Base-by-base conservation (phyloP, 2,329 filamentous ascomycete species). In the Aspergillus sclerotialis region DNA sequence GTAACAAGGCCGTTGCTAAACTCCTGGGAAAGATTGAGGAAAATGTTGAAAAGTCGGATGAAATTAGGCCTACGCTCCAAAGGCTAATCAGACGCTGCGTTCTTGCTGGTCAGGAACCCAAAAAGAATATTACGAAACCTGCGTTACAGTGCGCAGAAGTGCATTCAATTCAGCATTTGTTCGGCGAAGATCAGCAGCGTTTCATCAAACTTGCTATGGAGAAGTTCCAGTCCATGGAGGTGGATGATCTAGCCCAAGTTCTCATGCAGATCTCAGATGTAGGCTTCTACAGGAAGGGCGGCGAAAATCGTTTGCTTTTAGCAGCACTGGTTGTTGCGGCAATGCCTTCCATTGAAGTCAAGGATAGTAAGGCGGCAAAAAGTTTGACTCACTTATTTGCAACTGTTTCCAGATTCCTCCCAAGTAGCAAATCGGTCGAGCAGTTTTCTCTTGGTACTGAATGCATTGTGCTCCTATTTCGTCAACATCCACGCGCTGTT, bases 371-470 rank as follows among this genome's bases (percentile, higher is more conserved):
- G 13, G 46, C 49, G 13, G 57, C 60, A n/a, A 45, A 49, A 17
- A 58, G 59, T 35, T 35, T 65, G 9, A 62, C 61, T 2, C 45
- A 51, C 4, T 40, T 63, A n/a, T 62, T 57, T 40, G 60, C 55
- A 0, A 52, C 46, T 7, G 44, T 61, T 5, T 49, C 57, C 8
- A 44, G 56, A 10, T 48, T 51, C n/a, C 35, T 67, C 11, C 32
- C 42, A 5, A 39, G 39, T 16, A 56, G 52, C 37, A 49, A 43
- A 9, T 55, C 53, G 5, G 57, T 60, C 35, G 64, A 61, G 43
- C 55, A 56, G 21, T 65, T 66, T 36, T 61, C 49, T 30, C 50
- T 67, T 14, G 55, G 57, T 13, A 49, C 58, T 5, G 65, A 68
- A 35, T 59, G 56, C 30, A 38, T 66, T 15, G 60, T 60, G 29